Conservation (phyloP, 176 grass and related monocot species). For the Guadua angustifolia region DNA sequence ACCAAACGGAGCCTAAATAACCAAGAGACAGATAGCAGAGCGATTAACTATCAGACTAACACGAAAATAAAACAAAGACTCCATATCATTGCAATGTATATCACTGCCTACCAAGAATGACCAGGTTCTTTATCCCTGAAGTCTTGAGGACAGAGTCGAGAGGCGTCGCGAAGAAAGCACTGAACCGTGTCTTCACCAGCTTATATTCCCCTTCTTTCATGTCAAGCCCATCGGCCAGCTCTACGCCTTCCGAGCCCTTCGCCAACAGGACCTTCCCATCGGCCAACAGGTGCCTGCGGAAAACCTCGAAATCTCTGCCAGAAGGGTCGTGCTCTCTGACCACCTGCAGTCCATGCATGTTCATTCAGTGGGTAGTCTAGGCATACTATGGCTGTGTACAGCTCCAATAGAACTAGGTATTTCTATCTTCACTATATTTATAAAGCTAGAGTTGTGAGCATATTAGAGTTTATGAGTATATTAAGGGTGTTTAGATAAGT, state of each 20-base stretch:
- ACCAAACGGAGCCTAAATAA: too few relatives aligned
- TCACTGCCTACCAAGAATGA: constrained; percentile 70
- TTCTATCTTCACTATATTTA: too few relatives aligned
- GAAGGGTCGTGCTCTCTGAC: constrained; percentile 48
- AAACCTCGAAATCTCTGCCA: constrained; percentile 86
- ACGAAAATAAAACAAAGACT: not conserved
- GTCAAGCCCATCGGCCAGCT: constrained; percentile 72
- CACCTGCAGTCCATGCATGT: not conserved
- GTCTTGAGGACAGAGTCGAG: constrained; percentile 84
- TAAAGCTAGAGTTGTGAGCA: too few relatives aligned
- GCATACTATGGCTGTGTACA: too few relatives aligned
- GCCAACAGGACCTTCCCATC: constrained; percentile 73
- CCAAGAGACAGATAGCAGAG: not conserved
- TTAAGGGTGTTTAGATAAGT: too few relatives aligned
- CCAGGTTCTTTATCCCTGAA: constrained; percentile 73
- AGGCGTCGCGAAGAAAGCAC: constrained; percentile 81
- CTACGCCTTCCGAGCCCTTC: constrained; percentile 73
- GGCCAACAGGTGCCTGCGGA: constrained; percentile 66
- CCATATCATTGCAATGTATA: not conserved
- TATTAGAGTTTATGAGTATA: too few relatives aligned
- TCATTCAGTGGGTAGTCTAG: not conserved
- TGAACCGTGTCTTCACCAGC: constrained; percentile 92
- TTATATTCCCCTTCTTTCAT: constrained; percentile 88
- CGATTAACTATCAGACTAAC: not conserved
- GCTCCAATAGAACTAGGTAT: too few relatives aligned